Evolutionary conservation across 768 basidiomycete genomes (phyloP), one percentile per base, ranked within the genome.

Genomic region (Panaeolus cyanescens): DNA sequence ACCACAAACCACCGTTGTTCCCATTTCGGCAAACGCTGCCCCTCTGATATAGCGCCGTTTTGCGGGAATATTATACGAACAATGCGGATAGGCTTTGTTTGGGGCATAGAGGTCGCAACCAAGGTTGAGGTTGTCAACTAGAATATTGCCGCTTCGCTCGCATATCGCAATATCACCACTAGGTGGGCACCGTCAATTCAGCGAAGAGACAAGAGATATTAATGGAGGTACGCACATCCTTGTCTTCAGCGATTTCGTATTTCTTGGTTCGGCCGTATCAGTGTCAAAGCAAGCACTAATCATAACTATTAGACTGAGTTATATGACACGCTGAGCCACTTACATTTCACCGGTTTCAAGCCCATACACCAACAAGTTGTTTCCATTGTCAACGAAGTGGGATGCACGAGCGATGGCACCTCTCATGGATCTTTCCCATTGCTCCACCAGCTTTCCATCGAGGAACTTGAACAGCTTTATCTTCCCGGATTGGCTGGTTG

Each of bases 221-320:
- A 4, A 20, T 3, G 39, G 17, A 40, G 33, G 36, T 37, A 19
- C 56, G 8, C 36, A 57, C 56, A 56, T 56, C 34, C 25, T 39
- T 20, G 56, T 37, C 39, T 57, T 57, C 25, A 57, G 34, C n/a
- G 36, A 12, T 5, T 34, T 15, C 25, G 20, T 25, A 40, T 39
- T 37, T 9, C 17, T 57, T 15, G 36, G 36, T 20, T 36, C 31
- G 5, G 56, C 34, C 5, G 32, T 57, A 28, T 57, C 56, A 33
- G 56, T 31, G 25, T 57, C 34, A 37, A 36, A 37, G 56, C 56
- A 39, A 39, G 30, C n/a, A 57, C 56, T 57, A 57, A 9, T n/a
- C 8, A 39, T 8, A 4, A 22, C 37, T 8, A 33, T 33, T 55
- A 33, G 17, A 28, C 2, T 30, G 32, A 10, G 1, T 5, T 37